A percentile compares a stretch with the other conserved stretches of the same genome.
Evolutionary conservation across 2,329 filamentous ascomycete species (phyloP).

Genomic region (Curvularia verruculosa): DNA sequence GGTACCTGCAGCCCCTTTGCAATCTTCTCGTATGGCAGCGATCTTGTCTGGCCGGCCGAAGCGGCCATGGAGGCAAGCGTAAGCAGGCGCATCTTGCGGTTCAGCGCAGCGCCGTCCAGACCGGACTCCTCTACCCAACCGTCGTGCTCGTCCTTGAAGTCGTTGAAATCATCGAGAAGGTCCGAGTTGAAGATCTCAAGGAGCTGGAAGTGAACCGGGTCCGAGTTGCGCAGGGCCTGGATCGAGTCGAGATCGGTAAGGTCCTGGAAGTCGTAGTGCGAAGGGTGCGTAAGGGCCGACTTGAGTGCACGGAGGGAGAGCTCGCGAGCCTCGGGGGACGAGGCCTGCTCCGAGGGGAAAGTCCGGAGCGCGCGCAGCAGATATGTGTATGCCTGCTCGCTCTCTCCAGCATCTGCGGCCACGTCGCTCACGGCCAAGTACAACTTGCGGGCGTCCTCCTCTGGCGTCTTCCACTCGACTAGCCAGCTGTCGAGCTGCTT

Average conservation of each 20-base stretch:
- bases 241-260: constrained; percentile 75
- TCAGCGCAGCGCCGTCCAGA: constrained; percentile 72
- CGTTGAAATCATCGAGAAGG: constrained; percentile 91
- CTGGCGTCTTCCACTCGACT: constrained; percentile 78
- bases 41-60: constrained; percentile 74
- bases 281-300: constrained; percentile 68
- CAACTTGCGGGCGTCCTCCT: constrained; percentile 82
- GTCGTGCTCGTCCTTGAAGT: constrained; percentile 90
- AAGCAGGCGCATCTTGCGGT: constrained; percentile 95
- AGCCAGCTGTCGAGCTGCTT: constrained; percentile 85
- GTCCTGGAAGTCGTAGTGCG: constrained; percentile 75
- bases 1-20: constrained; percentile 84
- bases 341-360: constrained; percentile 66
- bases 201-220: constrained; percentile 85
- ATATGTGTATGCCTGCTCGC: constrained; percentile 76
- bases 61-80: constrained; percentile 91
- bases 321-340: constrained; percentile 61
- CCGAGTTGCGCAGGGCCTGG: constrained; percentile 83
- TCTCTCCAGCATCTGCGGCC: constrained; percentile 77
- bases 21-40: constrained; percentile 87
- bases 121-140: constrained; percentile 81
- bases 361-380: constrained; percentile 77
- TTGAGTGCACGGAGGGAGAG: constrained; percentile 69
- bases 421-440: constrained; percentile 83
- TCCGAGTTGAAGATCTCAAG: constrained; percentile 96